Evolutionary conservation across 495 filamentous ascomycete species (phyloP).

Genomic region (Oleoguttula mirabilis): DNA sequence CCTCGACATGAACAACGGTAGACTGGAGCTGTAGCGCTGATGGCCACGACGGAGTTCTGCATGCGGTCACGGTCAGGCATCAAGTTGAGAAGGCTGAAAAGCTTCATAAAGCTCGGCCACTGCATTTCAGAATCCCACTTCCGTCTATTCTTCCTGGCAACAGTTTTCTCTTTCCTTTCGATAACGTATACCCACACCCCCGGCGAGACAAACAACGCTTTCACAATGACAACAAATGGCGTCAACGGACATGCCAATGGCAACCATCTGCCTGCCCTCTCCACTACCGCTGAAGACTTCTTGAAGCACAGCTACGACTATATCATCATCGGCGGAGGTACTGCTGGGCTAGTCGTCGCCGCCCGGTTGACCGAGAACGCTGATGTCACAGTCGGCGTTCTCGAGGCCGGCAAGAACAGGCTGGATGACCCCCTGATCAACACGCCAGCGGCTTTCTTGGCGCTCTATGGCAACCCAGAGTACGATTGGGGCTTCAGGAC

Average conservation of each 20-base stretch:
- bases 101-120: too few relatives aligned
- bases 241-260: constrained; percentile 7
- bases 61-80: too few relatives aligned
- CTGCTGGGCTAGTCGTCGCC: constrained; percentile 24
- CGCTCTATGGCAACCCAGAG: constrained; percentile 29
- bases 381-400: constrained; percentile 32
- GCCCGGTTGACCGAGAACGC: constrained; percentile 24
- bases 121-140: too few relatives aligned
- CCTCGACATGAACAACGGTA: too few relatives aligned
- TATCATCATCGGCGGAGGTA: constrained; percentile 21
- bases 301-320: constrained; percentile 16
- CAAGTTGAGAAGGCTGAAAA: too few relatives aligned
- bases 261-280: constrained; percentile 4
- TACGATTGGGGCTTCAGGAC: constrained; percentile 39
- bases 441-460: constrained; percentile 33
- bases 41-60: too few relatives aligned
- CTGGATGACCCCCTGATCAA: constrained; percentile 33
- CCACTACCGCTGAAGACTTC: constrained; percentile 12
- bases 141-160: too few relatives aligned
- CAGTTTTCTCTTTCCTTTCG: too few relatives aligned
- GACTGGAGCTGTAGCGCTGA: too few relatives aligned
- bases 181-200: too few relatives aligned
- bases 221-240: constrained; percentile 4
- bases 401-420: constrained; percentile 37
- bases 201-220: too few relatives aligned